Evolutionary conservation across 345 rosid genomes (phyloP).

Genomic region (Hibiscus mutabilis): DNA sequence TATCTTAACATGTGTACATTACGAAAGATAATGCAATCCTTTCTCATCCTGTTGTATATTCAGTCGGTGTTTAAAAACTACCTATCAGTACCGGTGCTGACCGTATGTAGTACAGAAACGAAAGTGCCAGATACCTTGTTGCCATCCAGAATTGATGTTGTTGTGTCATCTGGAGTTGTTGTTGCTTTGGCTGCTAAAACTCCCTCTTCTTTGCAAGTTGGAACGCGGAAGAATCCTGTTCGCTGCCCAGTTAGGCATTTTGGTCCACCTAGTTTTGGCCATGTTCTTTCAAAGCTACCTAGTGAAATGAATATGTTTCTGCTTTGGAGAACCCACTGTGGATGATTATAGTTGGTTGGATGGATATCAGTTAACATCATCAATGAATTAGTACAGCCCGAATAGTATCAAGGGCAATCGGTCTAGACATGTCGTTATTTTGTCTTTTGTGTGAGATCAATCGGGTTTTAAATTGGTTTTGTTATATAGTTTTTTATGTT

Average conservation of each 20-base stretch:
- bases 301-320: slow-evolving; percentile 41
- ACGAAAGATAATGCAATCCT: slow-evolving; percentile 37
- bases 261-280: slow-evolving; percentile 90
- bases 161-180: slow-evolving; percentile 40
- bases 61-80: slow-evolving; percentile 34
- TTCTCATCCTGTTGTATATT: slow-evolving; percentile 27
- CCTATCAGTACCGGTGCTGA: slow-evolving; percentile 29
- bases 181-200: slow-evolving; percentile 31
- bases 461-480: too few relatives aligned
- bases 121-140: slow-evolving; percentile 34
- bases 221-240: slow-evolving; percentile 59
- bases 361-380: slow-evolving; percentile 68
- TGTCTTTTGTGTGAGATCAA: slow-evolving; percentile 80
- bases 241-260: slow-evolving; percentile 66
- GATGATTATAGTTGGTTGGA: slow-evolving; percentile 99
- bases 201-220: slow-evolving; percentile 31
- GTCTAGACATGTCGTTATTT: slow-evolving; percentile 52
- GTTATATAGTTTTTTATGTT: too few relatives aligned
- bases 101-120: slow-evolving; percentile 34
- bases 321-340: slow-evolving; percentile 30
- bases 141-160: slow-evolving; percentile 38
- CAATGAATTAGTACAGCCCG: slow-evolving; percentile 46
- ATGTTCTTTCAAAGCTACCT: slow-evolving; percentile 53
- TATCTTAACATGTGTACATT: too few relatives aligned
- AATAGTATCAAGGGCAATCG: slow-evolving; percentile 79